A percentile compares a stretch with the other conserved stretches of the same genome.
phyloP scores from a whole-genome alignment of 352 stramenopile species.

The Phytopythium chamaehyphon region DNA sequence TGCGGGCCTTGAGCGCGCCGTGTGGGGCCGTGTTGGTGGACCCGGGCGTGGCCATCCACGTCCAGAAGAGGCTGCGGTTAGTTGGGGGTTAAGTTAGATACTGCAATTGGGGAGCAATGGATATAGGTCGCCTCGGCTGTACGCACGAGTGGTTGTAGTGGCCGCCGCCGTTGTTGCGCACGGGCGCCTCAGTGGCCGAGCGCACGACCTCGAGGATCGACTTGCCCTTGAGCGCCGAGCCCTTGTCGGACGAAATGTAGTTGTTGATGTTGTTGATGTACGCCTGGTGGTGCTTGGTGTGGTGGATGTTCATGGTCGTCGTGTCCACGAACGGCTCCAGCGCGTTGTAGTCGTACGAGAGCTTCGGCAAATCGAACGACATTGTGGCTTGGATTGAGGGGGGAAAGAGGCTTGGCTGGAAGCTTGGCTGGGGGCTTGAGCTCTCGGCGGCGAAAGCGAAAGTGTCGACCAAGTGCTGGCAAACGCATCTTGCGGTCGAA shows the following conservation, averaged over 20 bases:
- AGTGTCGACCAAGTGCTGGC: slow-evolving; percentile 23
- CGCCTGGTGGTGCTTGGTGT: slow-evolving; percentile 90
- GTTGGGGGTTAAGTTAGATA: too few relatives aligned
- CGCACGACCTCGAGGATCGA: slow-evolving; percentile 79
- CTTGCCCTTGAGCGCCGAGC: slow-evolving; percentile 64
- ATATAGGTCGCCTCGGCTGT: too few relatives aligned
- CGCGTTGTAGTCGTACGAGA: slow-evolving; percentile 84
- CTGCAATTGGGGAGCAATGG: too few relatives aligned
- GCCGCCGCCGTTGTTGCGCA: slow-evolving; percentile 83
- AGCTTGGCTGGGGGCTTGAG: slow-evolving; percentile 17
- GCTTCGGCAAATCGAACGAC: slow-evolving; percentile 76
- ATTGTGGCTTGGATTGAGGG: slow-evolving; percentile 21
- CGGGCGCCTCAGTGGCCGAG: slow-evolving; percentile 60
- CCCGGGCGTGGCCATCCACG: slow-evolving; percentile 84
- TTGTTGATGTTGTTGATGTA: slow-evolving; percentile 92
- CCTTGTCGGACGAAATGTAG: slow-evolving; percentile 76
- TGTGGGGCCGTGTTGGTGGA: slow-evolving; percentile 77
- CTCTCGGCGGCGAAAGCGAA: slow-evolving; percentile 28
- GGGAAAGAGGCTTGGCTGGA: background rate
- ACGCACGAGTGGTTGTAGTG: slow-evolving; percentile 81
- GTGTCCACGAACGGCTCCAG: slow-evolving; percentile 89
- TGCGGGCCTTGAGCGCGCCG: slow-evolving; percentile 75
- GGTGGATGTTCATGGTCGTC: slow-evolving; percentile 89
- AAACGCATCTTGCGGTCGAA: slow-evolving; percentile 5
- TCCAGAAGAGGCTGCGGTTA: slow-evolving; percentile 85